phyloP scores from a whole-genome alignment of 805 yeast genomes.

The Cyberlindnera veronae region DNA sequence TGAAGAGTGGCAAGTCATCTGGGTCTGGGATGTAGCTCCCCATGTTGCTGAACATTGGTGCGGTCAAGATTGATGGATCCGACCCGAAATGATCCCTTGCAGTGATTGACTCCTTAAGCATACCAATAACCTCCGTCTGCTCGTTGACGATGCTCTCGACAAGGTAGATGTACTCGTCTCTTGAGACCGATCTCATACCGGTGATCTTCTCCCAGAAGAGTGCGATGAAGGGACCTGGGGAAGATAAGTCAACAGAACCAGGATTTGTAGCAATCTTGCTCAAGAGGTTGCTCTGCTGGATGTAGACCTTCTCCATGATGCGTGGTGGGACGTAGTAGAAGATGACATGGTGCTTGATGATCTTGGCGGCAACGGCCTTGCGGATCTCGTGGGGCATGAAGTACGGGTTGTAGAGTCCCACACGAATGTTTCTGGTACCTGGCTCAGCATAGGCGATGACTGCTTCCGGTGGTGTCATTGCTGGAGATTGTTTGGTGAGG shows the following conservation, averaged over 20 bases:
- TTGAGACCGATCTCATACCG: slow-evolving; percentile 4
- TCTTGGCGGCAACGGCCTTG: slow-evolving; percentile 14
- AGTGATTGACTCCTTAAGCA: background rate
- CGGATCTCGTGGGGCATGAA: slow-evolving; percentile 17
- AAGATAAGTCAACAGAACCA: background rate
- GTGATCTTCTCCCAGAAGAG: slow-evolving; percentile 14
- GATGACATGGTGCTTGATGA: slow-evolving; percentile 8
- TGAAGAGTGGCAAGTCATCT: slow-evolving; percentile 7
- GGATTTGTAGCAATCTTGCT: background rate
- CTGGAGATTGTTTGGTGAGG: background rate
- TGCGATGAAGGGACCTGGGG: slow-evolving; percentile 7
- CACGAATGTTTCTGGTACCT: slow-evolving; percentile 6
- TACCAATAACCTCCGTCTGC: background rate
- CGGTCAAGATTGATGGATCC: background rate
- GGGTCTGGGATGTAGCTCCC: slow-evolving; percentile 11
- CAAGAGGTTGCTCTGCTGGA: background rate
- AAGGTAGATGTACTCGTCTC: slow-evolving; percentile 3
- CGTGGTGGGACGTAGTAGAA: slow-evolving; percentile 8
- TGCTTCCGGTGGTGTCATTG: slow-evolving; percentile 6
- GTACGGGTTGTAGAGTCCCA: slow-evolving; percentile 15
- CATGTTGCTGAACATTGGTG: slow-evolving; percentile 2
- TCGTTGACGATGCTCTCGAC: background rate
- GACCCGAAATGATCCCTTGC: background rate
- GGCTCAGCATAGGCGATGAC: slow-evolving; percentile 11
- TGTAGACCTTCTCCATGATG: slow-evolving; percentile 13